Percentiles rank a stretch among this genome's conserved stretches.
Evolutionary conservation across 2,329 filamentous ascomycete genomes (phyloP).

Genomic region (Trematosphaeria pertusa): DNA sequence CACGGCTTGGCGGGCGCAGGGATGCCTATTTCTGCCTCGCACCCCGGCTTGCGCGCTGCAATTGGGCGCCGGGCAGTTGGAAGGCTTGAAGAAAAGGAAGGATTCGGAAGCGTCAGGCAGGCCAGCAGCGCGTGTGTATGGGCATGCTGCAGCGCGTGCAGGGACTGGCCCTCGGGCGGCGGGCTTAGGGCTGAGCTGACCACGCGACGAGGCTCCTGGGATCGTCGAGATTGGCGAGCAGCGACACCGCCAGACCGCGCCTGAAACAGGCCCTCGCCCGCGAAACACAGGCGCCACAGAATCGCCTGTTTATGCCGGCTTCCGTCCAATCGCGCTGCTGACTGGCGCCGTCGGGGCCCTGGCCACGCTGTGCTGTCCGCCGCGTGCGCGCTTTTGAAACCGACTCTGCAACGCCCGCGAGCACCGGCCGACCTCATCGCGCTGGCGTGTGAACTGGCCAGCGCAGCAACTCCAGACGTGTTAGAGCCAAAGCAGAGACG

Average conservation of each 20-base stretch:
- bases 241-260: conserved; percentile 7
- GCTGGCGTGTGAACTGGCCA: conserved; percentile 3
- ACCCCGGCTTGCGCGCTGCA: conserved; percentile 19
- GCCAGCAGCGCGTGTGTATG: neutral
- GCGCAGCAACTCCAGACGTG: conserved; percentile 1
- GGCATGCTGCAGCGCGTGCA: neutral
- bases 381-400: conserved; percentile 19
- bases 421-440: conserved; percentile 10
- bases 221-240: conserved; percentile 28
- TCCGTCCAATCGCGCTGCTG: conserved; percentile 21
- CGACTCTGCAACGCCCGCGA: conserved; percentile 13
- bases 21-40: conserved; percentile 11
- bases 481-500: neutral
- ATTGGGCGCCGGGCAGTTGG: conserved; percentile 26
- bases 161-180: neutral
- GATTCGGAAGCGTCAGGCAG: neutral
- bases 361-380: conserved; percentile 2
- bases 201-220: conserved; percentile 21
- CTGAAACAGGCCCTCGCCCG: conserved; percentile 26
- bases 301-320: conserved; percentile 17
- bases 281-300: conserved; percentile 31
- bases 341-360: conserved; percentile 1
- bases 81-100: neutral
- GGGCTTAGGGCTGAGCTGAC: conserved; percentile 28
- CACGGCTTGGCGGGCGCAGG: conserved; percentile 22